phyloP scores from a whole-genome alignment of 352 stramenopile genomes.

The Phytophthora sp. region DNA sequence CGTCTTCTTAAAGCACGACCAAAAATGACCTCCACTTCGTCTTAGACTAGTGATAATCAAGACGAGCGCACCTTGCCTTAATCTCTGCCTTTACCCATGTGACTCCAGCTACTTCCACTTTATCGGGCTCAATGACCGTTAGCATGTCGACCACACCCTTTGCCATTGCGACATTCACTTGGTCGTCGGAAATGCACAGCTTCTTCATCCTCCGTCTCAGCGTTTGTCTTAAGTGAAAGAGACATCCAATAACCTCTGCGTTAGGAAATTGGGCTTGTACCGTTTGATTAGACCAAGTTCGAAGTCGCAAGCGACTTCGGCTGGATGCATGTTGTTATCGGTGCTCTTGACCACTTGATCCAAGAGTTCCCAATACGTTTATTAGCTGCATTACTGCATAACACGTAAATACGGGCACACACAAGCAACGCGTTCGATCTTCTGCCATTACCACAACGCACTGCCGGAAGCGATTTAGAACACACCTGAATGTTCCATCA shows the following conservation, averaged over 20 bases:
- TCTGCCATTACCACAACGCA: not conserved
- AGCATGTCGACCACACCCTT: not conserved
- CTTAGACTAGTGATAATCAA: no score
- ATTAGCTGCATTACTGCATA: not conserved
- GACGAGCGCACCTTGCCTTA: no score
- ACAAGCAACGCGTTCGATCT: not conserved
- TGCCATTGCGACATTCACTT: not conserved
- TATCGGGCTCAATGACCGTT: not conserved
- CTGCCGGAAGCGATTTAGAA: not conserved
- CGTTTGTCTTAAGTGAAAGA: not conserved
- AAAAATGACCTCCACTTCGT: no score
- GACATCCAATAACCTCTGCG: not conserved
- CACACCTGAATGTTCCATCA: slow-evolving; percentile 3
- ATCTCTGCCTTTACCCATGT: not conserved
- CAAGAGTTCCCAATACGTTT: not conserved
- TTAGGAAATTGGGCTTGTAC: not conserved
- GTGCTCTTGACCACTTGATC: not conserved
- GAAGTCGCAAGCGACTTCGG: not conserved
- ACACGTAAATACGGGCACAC: not conserved
- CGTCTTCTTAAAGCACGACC: no score
- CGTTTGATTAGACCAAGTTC: no score
- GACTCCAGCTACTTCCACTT: not conserved
- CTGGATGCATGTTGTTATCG: not conserved
- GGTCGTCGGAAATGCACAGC: not conserved
- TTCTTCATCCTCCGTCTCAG: not conserved